Conservation (phyloP, 768 basidiomycete genomes). For the Holtermanniella nyarrowii region DNA sequence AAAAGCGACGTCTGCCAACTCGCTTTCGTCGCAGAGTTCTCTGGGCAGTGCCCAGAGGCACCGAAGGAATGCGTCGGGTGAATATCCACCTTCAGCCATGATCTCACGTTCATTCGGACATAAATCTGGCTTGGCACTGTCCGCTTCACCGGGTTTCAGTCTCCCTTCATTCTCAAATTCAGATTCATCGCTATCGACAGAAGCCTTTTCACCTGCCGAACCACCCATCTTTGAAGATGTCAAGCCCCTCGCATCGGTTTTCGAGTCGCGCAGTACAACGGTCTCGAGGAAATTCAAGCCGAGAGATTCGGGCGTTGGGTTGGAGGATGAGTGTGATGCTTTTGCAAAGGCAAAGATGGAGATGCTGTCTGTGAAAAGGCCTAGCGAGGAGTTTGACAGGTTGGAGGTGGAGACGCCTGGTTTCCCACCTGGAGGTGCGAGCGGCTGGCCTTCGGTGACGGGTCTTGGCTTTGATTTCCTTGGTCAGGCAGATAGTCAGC, state of each 20-base stretch:
- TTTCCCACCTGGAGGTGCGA: constrained; percentile 13
- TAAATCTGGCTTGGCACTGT: constrained; percentile 31
- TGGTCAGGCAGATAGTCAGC: constrained; percentile 13
- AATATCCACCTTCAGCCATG: constrained; percentile 2
- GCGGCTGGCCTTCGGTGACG: constrained; percentile 26
- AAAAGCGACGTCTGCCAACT: constrained; percentile 14
- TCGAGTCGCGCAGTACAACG: constrained; percentile 19
- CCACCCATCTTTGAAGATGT: constrained; percentile 38
- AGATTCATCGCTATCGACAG: constrained; percentile 29
- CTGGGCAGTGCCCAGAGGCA: constrained; percentile 18
- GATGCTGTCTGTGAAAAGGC: constrained; percentile 29
- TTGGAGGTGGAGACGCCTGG: constrained; percentile 26
- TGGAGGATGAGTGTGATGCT: constrained; percentile 13
- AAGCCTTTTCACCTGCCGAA: constrained; percentile 30
- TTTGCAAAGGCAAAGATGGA: constrained; percentile 4
- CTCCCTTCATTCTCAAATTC: constrained; percentile 28
- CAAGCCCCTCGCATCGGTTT: constrained; percentile 36
- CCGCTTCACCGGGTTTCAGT: constrained; percentile 16
- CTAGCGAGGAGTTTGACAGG: constrained; percentile 32
- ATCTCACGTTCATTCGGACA: constrained; percentile 36
- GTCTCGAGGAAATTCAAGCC: constrained; percentile 36
- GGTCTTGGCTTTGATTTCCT: constrained; percentile 27
- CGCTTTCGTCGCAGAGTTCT: constrained; percentile 7
- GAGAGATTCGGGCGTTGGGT: constrained; percentile 34
- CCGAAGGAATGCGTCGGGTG: constrained; percentile 21